phyloP scores from a whole-genome alignment of 164 flowering plant species.

The Nelumbo lutea region DNA sequence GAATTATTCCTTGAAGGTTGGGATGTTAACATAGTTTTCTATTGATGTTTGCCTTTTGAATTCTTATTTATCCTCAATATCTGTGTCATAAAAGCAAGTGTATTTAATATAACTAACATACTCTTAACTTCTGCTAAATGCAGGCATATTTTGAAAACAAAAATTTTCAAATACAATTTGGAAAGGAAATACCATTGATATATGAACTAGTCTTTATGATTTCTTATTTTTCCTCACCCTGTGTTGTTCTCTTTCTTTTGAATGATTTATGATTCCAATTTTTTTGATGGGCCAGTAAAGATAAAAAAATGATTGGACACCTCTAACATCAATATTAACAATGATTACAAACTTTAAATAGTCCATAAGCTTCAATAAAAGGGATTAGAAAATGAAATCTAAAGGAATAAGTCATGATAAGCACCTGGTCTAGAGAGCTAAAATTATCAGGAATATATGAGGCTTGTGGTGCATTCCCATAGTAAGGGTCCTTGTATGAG shows the following conservation, averaged over 20 bases:
- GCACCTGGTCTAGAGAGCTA: slow-evolving; percentile 44
- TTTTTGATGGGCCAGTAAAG: no score
- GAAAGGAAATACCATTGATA: not conserved
- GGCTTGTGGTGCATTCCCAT: slow-evolving; percentile 11
- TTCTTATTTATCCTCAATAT: no score
- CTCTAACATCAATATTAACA: not conserved
- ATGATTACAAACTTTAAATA: not conserved
- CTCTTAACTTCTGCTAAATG: not conserved
- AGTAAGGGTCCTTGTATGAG: not conserved
- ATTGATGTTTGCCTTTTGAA: no score
- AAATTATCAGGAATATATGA: slow-evolving; percentile 35
- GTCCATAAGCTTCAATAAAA: not conserved
- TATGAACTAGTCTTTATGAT: not conserved
- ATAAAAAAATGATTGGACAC: not conserved
- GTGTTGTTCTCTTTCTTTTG: not conserved
- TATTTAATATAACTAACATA: not conserved
- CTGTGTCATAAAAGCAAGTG: not conserved
- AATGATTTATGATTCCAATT: not conserved
- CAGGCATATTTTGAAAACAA: not conserved
- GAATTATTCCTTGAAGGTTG: no score
- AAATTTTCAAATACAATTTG: not conserved
- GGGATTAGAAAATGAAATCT: not conserved
- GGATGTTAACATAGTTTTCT: no score
- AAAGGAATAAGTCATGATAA: not conserved
- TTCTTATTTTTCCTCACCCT: not conserved